Evolutionary conservation across 1,139 yeast species (phyloP).

Genomic region (Magnusiomyces sp.): DNA sequence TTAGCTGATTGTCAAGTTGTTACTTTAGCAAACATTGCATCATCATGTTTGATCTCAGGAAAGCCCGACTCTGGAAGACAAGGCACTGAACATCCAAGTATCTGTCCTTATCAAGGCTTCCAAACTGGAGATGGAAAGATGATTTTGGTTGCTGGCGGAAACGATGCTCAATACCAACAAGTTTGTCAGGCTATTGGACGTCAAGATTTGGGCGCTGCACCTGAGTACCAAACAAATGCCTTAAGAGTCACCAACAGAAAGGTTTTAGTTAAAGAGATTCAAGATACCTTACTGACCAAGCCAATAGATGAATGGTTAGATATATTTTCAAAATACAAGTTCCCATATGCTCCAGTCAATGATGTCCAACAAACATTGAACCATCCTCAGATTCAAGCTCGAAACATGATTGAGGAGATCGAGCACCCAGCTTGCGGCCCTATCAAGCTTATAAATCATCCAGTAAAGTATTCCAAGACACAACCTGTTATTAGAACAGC

Average conservation of each 20-base stretch:
- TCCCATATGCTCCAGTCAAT: constrained; percentile 38
- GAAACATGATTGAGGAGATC: constrained; percentile 33
- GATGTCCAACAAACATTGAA: constrained; percentile 33
- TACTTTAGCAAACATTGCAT: constrained; percentile 36
- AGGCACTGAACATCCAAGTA: constrained; percentile 38
- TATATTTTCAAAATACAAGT: constrained; percentile 28
- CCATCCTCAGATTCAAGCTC: constrained; percentile 33
- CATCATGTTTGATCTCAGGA: constrained; percentile 35
- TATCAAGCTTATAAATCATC: constrained; percentile 33
- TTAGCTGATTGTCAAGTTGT: constrained; percentile 37
- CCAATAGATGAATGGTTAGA: constrained; percentile 34
- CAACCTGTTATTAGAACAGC: constrained; percentile 30
- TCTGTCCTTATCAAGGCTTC: constrained; percentile 38
- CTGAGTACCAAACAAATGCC: constrained; percentile 31
- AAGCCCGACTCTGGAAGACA: constrained; percentile 35
- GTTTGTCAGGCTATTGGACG: constrained; percentile 31
- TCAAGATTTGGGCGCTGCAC: constrained; percentile 34
- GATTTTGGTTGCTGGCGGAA: constrained; percentile 39
- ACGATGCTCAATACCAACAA: constrained; percentile 32
- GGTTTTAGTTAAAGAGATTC: constrained; percentile 30
- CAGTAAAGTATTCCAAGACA: constrained; percentile 34
- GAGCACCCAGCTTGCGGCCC: constrained; percentile 33
- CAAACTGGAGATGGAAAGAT: constrained; percentile 32
- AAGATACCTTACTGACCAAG: constrained; percentile 24
- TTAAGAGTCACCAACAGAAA: constrained; percentile 32